A percentile compares a stretch with the other conserved stretches of the same genome.
Conservation (phyloP, 2,329 filamentous ascomycete genomes). For the Fusarium torreyae region DNA sequence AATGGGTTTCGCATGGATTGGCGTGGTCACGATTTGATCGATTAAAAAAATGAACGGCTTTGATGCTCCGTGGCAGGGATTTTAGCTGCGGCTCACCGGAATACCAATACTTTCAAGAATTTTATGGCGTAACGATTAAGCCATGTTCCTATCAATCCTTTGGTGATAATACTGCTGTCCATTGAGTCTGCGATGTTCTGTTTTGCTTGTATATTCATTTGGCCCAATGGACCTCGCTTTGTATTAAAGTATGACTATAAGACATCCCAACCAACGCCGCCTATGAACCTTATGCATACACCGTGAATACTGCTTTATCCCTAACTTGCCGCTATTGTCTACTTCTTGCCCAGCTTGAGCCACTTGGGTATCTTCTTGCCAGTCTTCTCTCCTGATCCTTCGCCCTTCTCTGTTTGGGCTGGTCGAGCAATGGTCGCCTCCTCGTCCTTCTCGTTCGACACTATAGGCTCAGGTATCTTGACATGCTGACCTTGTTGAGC, state of each 20-base stretch:
- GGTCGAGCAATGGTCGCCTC: slow-evolving; percentile 37
- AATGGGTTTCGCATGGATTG: slow-evolving; percentile 55
- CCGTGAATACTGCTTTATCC: not conserved
- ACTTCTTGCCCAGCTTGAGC: slow-evolving; percentile 82
- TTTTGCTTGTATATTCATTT: not conserved
- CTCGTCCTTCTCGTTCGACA: slow-evolving; percentile 58
- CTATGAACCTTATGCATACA: slow-evolving; percentile 22
- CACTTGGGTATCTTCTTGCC: slow-evolving; percentile 84
- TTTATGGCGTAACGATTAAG: slow-evolving; percentile 47
- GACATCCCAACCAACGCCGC: slow-evolving; percentile 32
- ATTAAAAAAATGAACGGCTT: slow-evolving; percentile 51
- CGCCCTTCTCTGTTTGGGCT: slow-evolving; percentile 55
- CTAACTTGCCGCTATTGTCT: slow-evolving; percentile 6
- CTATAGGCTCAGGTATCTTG: slow-evolving; percentile 71
- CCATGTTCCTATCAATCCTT: slow-evolving; percentile 21
- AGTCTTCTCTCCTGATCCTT: slow-evolving; percentile 66
- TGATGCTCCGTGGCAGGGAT: slow-evolving; percentile 52
- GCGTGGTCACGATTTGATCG: slow-evolving; percentile 56
- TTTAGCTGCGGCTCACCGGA: slow-evolving; percentile 54
- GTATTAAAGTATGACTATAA: not conserved
- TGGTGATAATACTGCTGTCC: slow-evolving; percentile 1
- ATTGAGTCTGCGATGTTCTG: not conserved
- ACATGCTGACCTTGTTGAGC: slow-evolving; percentile 76
- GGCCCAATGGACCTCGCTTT: not conserved
- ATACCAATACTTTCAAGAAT: slow-evolving; percentile 55